Evolutionary conservation across 2,329 filamentous ascomycete genomes (phyloP).

Genomic region (Bipolaris bicolor): DNA sequence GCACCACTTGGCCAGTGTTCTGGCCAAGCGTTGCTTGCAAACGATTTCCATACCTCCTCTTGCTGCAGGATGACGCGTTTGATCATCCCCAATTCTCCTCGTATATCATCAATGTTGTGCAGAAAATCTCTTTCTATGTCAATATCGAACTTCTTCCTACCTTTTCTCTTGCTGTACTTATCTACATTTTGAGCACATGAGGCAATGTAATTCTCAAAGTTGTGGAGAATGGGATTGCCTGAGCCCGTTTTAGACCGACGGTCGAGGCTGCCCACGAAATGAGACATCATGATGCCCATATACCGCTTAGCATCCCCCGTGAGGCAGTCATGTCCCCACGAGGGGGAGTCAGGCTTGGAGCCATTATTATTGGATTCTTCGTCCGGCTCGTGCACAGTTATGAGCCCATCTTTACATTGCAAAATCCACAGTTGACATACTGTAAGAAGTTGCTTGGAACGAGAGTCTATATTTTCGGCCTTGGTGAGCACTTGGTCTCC

Average conservation of each 20-base stretch:
- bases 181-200: neutral
- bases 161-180: neutral
- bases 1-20: neutral
- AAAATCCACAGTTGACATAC: neutral
- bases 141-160: neutral
- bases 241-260: neutral
- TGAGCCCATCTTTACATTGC: neutral
- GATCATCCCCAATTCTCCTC: neutral
- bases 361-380: neutral
- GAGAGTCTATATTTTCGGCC: neutral
- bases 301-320: neutral
- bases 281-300: neutral
- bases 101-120: neutral
- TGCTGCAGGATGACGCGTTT: neutral
- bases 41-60: neutral
- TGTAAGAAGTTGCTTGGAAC: neutral
- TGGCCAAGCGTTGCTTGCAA: neutral
- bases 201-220: neutral
- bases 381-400: neutral
- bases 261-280: neutral
- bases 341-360: neutral
- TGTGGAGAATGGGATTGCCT: neutral
- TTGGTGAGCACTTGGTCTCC: neutral
- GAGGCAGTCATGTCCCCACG: neutral
- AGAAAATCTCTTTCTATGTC: neutral